Evolutionary conservation across 2,329 filamentous ascomycete genomes (phyloP).

Genomic region (Hortaea werneckii): DNA sequence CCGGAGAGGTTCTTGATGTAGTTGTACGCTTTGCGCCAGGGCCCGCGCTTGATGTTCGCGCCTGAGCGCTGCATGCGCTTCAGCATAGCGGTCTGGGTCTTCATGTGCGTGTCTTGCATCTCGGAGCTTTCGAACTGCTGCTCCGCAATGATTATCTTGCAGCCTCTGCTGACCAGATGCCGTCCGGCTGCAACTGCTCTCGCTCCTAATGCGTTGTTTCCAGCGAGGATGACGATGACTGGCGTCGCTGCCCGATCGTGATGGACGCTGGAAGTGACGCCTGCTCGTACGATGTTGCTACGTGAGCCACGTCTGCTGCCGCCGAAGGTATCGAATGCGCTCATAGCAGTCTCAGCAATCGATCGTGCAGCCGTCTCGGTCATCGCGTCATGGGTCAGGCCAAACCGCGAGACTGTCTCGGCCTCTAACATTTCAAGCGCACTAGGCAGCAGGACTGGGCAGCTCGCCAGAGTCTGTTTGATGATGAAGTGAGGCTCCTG

Average conservation of each 20-base stretch:
- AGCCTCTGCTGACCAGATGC: slow-evolving; percentile 73
- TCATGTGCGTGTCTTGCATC: slow-evolving; percentile 67
- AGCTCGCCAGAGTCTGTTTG: slow-evolving; percentile 44
- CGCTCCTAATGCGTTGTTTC: slow-evolving; percentile 86
- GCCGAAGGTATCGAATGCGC: slow-evolving; percentile 14
- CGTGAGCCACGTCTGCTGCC: slow-evolving; percentile 18
- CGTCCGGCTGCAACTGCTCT: slow-evolving; percentile 76
- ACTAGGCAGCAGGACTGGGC: slow-evolving; percentile 53
- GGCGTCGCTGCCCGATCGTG: slow-evolving; percentile 41
- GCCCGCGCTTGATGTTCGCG: slow-evolving; percentile 48
- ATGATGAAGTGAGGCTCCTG: slow-evolving; percentile 39
- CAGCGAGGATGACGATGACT: slow-evolving; percentile 69
- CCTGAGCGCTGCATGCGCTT: slow-evolving; percentile 55
- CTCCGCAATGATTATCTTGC: slow-evolving; percentile 72
- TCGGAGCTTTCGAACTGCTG: slow-evolving; percentile 75
- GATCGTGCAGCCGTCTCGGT: slow-evolving; percentile 83
- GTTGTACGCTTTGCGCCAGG: slow-evolving; percentile 48
- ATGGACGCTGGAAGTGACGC: slow-evolving; percentile 46
- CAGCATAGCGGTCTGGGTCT: slow-evolving; percentile 74
- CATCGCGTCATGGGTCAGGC: slow-evolving; percentile 80
- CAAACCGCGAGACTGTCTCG: slow-evolving; percentile 76
- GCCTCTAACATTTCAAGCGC: slow-evolving; percentile 92
- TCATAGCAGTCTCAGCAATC: slow-evolving; percentile 71
- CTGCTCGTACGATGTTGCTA: slow-evolving; percentile 45
- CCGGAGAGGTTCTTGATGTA: slow-evolving; percentile 47